phyloP scores from a whole-genome alignment of 352 stramenopile species.

The Phytophthora podocarpi region DNA sequence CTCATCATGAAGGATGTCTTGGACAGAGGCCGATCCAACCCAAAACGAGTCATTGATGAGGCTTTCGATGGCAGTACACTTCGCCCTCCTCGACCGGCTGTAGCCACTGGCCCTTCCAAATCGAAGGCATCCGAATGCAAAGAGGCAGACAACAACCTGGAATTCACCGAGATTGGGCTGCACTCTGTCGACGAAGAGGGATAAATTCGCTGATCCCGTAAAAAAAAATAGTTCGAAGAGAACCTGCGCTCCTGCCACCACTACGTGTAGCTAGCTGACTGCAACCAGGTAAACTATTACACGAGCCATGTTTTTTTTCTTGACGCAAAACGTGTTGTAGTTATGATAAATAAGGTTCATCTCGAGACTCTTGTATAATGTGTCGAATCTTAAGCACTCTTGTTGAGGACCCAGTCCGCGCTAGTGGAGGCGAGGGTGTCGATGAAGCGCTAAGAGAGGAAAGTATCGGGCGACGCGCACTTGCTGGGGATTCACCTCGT shows the following conservation, averaged over 20 bases:
- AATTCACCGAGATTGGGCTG: conserved; percentile 74
- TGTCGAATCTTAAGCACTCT: conserved; percentile 78
- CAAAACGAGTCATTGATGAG: conserved; percentile 45
- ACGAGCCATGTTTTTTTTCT: no score
- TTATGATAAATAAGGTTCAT: conserved; percentile 78
- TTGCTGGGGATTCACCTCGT: conserved; percentile 8
- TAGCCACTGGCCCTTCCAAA: conserved; percentile 5
- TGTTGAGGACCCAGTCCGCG: conserved; percentile 25
- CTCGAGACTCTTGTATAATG: conserved; percentile 67
- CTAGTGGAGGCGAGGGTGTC: conserved; percentile 13
- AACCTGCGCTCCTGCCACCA: no score
- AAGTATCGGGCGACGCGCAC: background rate
- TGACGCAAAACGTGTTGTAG: background rate
- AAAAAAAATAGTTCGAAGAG: background rate
- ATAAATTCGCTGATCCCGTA: background rate
- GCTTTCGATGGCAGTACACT: conserved; percentile 30
- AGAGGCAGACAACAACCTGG: conserved; percentile 37
- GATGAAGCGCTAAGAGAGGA: conserved; percentile 5
- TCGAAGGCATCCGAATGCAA: conserved; percentile 13
- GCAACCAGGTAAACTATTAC: background rate
- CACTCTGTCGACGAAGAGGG: conserved; percentile 48
- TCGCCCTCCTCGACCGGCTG: conserved; percentile 5
- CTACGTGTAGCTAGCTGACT: no score
- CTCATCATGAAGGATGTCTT: conserved; percentile 66
- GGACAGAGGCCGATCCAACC: conserved; percentile 43